Percentiles rank a stretch among this genome's conserved stretches.
Conservation (phyloP, 345 rosid species). For the Dipteronia dyeriana region DNA sequence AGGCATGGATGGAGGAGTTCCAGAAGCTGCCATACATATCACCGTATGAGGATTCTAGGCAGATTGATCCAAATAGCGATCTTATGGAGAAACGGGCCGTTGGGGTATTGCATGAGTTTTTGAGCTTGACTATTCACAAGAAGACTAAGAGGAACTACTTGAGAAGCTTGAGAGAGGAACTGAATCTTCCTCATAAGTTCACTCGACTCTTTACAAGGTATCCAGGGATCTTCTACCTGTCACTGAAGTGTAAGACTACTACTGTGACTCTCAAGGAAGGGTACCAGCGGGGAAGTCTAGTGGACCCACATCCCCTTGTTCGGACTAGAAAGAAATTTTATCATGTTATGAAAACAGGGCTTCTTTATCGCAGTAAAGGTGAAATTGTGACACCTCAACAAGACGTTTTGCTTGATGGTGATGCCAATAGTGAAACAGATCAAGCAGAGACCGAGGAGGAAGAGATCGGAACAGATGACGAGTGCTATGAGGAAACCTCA, state of each 20-base stretch:
- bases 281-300: constrained; percentile 71
- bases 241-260: constrained; percentile 93
- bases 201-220: constrained; percentile 87
- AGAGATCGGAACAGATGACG: constrained; percentile 51
- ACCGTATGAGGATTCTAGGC: constrained; percentile 78
- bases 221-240: constrained; percentile 94
- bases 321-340: constrained; percentile 69
- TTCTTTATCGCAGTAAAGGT: constrained; percentile 77
- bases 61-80: constrained; percentile 75
- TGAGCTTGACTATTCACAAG: constrained; percentile 91
- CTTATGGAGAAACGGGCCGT: constrained; percentile 98
- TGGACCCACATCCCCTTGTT: constrained; percentile 81
- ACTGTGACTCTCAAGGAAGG: constrained; percentile 89
- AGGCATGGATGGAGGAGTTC: constrained; percentile 96
- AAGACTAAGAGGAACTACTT: constrained; percentile 94
- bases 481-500: constrained; percentile 39
- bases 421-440: constrained; percentile 35
- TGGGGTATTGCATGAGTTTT: constrained; percentile 85
- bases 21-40: constrained; percentile 93
- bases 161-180: constrained; percentile 83
- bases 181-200: constrained; percentile 82
- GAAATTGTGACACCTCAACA: constrained; percentile 45
- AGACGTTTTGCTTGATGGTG: constrained; percentile 44
- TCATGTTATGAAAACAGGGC: constrained; percentile 91
- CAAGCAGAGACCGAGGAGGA: constrained; percentile 53